phyloP scores from a whole-genome alignment of 1,284 basidiomycete genomes.

The Vanrija humicola region DNA sequence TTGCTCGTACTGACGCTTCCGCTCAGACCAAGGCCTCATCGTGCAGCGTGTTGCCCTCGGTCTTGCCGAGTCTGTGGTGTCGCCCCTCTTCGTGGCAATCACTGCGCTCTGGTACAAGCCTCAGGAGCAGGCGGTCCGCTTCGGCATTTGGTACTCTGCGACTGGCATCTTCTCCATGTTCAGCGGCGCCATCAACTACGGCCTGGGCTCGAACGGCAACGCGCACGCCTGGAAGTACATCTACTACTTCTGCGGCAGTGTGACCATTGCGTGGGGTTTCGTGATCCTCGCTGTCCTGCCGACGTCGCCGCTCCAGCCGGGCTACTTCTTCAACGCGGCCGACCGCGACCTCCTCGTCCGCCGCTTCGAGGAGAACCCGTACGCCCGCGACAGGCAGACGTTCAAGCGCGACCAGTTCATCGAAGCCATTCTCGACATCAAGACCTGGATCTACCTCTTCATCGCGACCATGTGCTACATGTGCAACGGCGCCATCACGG shows the following conservation, averaged over 20 bases:
- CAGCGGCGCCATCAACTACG: conserved; percentile 53
- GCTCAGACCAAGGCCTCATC: conserved; percentile 46
- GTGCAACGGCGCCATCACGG: conserved; percentile 48
- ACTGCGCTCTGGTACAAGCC: conserved; percentile 54
- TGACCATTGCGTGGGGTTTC: conserved; percentile 52
- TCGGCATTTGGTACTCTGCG: conserved; percentile 54
- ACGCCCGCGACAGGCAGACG: conserved; percentile 31
- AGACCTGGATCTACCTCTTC: conserved; percentile 52
- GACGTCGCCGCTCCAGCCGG: conserved; percentile 47
- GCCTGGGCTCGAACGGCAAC: conserved; percentile 47
- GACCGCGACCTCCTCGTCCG: conserved; percentile 46
- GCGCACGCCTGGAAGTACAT: conserved; percentile 53
- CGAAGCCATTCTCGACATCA: conserved; percentile 51
- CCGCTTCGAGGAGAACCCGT: conserved; percentile 44
- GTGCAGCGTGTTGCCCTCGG: conserved; percentile 54
- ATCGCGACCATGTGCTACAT: conserved; percentile 47
- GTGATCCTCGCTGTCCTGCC: conserved; percentile 51
- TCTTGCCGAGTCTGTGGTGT: conserved; percentile 50
- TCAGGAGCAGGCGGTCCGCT: conserved; percentile 42
- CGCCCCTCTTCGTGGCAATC: conserved; percentile 53
- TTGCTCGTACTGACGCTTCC: background rate
- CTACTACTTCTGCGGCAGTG: conserved; percentile 52
- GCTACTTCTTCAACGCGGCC: conserved; percentile 42
- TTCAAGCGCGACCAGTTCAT: conserved; percentile 47
- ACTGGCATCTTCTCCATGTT: conserved; percentile 51